Base-by-base conservation (phyloP, 2,329 filamentous ascomycete genomes). In the Fusarium verrucosum region DNA sequence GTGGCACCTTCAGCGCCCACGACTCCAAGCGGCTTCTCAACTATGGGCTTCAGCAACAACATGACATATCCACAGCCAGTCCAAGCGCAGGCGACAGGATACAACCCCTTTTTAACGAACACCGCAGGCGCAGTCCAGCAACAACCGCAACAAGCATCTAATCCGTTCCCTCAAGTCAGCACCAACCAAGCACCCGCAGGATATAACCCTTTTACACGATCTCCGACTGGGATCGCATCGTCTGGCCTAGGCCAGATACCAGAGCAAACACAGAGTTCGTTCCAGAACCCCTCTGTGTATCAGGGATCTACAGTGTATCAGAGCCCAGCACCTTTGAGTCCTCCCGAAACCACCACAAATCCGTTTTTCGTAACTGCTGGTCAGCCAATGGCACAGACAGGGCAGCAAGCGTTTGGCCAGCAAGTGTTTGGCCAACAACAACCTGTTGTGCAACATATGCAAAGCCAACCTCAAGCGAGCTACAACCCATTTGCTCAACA, bases 91-190 rank as follows among this genome's bases (percentile, higher is more conserved):
- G 73, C 74, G 32, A 77, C 80, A 5, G 77, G 77, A 50, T 82
- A 84, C 66, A 87, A 87, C 58, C 84, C 85, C 1, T 87, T 85
- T 70, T 76, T 85, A 47, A 67, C 76, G 14, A 77, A 78, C 20
- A 71, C 77, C 23, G 71, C 73, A 28, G 75, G 74, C 41, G 73
- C 62, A 58, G 45, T 70, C 14, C 74, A 74, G 45, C 70, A 69
- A 55, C 77, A 76, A 52, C 68, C 68, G 28, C 77, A 77, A 52
- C 79, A 79, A 37, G 73, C 69, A 19, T 41, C 50, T 23, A 63
- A 58, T 11, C 28, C 53, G 16, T 60, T 52, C 20, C 70, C 84
- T 30, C 72, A 79, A 7, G 62, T 82, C 6, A 82, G 79, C 52
- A 80, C 80, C 4, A 70, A 73, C 6, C 71, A 74, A n/a, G 51